A percentile compares a stretch with the other conserved stretches of the same genome.
Evolutionary conservation across 2,329 filamentous ascomycete genomes (phyloP).

Genomic region (Fonsecaea nubica): DNA sequence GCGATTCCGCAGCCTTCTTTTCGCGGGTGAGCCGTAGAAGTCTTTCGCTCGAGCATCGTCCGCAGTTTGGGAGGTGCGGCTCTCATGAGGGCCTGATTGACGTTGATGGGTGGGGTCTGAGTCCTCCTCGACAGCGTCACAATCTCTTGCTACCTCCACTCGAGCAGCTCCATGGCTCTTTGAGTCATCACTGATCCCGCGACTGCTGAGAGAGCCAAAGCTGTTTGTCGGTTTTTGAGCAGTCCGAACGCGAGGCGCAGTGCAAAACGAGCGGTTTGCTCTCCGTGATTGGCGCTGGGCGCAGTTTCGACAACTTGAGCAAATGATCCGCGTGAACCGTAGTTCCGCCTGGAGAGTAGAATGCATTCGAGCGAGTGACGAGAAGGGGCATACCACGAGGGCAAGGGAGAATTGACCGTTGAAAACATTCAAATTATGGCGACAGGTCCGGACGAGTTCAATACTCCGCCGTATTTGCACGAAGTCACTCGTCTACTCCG

Average conservation of each 20-base stretch:
- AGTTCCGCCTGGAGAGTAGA: constrained; percentile 39
- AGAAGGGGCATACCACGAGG: neutral
- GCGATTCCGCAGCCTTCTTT: constrained; percentile 33
- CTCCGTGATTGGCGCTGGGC: constrained; percentile 26
- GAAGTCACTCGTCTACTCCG: constrained; percentile 1
- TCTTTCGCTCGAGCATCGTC: constrained; percentile 10
- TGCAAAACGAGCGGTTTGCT: constrained; percentile 31
- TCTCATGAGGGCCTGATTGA: constrained; percentile 5
- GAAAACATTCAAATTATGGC: constrained; percentile 15
- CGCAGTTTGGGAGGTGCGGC: constrained; percentile 12
- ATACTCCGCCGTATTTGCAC: constrained; percentile 5
- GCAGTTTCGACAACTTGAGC: constrained; percentile 32
- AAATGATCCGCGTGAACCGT: constrained; percentile 35
- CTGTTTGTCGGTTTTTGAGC: constrained; percentile 26
- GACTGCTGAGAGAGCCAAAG: constrained; percentile 20
- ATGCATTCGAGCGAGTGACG: constrained; percentile 37
- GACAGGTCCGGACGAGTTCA: neutral
- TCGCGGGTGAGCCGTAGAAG: constrained; percentile 35
- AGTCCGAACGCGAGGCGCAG: constrained; percentile 22
- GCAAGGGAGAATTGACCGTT: neutral
- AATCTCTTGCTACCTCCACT: constrained; percentile 24
- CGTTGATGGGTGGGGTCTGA: constrained; percentile 11
- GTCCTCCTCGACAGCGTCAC: constrained; percentile 8
- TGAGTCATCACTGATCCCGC: constrained; percentile 19
- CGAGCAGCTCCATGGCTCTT: constrained; percentile 15